Conservation (phyloP, 176 grass and related monocot genomes). For the Olyra latifolia region DNA sequence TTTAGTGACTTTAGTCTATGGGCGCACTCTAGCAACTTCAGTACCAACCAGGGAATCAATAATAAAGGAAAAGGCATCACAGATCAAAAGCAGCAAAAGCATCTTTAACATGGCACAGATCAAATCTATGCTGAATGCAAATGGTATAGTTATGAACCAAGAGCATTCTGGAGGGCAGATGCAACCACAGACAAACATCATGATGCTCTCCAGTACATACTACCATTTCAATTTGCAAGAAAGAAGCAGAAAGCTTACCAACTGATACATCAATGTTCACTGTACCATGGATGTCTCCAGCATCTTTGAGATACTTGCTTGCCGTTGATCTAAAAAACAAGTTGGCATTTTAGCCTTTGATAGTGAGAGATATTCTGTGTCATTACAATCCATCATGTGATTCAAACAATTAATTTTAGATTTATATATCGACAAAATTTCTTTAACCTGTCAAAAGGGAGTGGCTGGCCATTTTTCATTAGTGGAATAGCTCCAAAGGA, state of each 20-base stretch:
- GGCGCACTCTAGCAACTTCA: not conserved
- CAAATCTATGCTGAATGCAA: constrained; percentile 12
- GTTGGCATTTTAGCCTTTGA: constrained; percentile 10
- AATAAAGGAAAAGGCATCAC: not conserved
- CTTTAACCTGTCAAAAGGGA: constrained; percentile 88
- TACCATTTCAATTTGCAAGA: not conserved
- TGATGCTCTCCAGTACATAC: constrained; percentile 5
- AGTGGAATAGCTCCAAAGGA: constrained; percentile 80
- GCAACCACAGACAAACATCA: constrained; percentile 26
- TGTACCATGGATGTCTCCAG: constrained; percentile 82
- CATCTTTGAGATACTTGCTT: constrained; percentile 84
- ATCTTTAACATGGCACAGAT: not conserved
- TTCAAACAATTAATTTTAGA: constrained; percentile 17
- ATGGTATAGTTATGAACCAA: not conserved
- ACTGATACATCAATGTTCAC: constrained; percentile 82
- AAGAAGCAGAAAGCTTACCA: constrained; percentile 62
- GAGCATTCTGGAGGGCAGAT: constrained; percentile 10
- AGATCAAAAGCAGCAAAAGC: not conserved
- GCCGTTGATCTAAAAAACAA: constrained; percentile 53
- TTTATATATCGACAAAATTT: constrained; percentile 16
- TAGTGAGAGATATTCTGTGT: not conserved
- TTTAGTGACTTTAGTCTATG: too few relatives aligned
- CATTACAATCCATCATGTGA: not conserved
- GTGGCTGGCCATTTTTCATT: constrained; percentile 92
- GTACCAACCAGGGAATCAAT: not conserved